Conservation (phyloP, 495 filamentous ascomycete genomes). For the Penicillium ochrochloron region DNA sequence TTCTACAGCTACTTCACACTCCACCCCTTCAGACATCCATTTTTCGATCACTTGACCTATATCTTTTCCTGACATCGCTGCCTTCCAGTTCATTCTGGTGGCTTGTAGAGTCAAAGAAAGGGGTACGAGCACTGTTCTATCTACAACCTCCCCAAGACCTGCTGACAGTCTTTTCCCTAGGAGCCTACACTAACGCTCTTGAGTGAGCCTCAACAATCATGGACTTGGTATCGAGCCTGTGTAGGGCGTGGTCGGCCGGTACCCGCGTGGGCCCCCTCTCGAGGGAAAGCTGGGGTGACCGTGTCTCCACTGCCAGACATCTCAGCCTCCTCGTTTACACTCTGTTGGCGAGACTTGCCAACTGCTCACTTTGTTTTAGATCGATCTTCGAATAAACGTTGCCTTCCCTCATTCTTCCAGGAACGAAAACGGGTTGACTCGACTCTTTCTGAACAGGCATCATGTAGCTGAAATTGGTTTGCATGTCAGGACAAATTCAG, state of each 20-base stretch:
- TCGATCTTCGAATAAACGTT: not conserved
- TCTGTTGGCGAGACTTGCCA: not conserved
- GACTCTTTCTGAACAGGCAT: conserved; percentile 2
- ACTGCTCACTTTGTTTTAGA: not conserved
- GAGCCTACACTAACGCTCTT: conserved; percentile 4
- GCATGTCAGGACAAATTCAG: conserved; percentile 11
- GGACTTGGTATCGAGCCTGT: not conserved
- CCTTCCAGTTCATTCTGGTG: not conserved
- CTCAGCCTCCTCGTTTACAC: conserved; percentile 1
- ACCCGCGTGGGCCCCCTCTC: too few species aligned
- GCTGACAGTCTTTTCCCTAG: not conserved
- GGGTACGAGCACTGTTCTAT: not conserved
- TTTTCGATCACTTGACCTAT: not conserved
- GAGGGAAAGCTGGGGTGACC: too few species aligned
- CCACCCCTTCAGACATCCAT: not conserved
- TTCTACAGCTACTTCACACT: not conserved
- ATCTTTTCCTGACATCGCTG: not conserved
- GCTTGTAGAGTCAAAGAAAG: not conserved
- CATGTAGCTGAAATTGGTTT: not conserved
- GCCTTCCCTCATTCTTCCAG: not conserved
- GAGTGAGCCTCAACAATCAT: not conserved
- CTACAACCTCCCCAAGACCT: not conserved
- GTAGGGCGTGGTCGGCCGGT: not conserved
- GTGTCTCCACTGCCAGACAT: not conserved
- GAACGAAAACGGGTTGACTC: not conserved